These are phyloP conservation scores for Moesziomyces sp. DNA, from an alignment of 1,284 basidiomycete genomes.

Conservation along the genomic window DNA sequence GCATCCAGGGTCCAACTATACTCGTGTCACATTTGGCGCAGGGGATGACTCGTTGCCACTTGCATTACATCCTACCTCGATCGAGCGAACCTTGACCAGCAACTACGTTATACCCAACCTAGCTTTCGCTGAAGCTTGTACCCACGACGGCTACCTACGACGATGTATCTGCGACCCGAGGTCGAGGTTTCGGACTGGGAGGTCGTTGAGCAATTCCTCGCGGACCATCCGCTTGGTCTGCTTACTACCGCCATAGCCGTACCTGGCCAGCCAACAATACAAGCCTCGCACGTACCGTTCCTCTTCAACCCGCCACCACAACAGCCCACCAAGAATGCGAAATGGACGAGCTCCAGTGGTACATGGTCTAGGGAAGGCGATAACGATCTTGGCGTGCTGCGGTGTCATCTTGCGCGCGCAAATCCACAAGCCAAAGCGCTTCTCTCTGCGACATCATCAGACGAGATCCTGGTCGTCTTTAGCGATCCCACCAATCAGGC, in stretches of 20 bases:
- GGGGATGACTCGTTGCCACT: no score
- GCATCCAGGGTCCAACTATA: no score
- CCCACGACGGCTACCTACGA: background rate
- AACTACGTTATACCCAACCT: no score
- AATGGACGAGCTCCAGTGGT: background rate
- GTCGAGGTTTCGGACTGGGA: slow-evolving; percentile 11
- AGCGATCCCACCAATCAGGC: slow-evolving; percentile 5
- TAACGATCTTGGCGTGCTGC: slow-evolving; percentile 15
- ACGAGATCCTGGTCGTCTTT: slow-evolving; percentile 37
- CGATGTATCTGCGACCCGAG: slow-evolving; percentile 42
- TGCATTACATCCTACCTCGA: no score
- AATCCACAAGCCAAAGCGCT: slow-evolving; percentile 53
- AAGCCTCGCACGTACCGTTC: slow-evolving; percentile 39
- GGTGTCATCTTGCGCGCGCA: slow-evolving; percentile 36
- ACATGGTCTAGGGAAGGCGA: slow-evolving; percentile 1
- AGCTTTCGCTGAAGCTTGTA: slow-evolving; percentile 1
- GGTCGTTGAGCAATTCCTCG: slow-evolving; percentile 17
- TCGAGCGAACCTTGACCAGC: no score
- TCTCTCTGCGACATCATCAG: background rate
- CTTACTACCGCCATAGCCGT: slow-evolving; percentile 42
- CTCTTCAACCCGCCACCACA: slow-evolving; percentile 5
- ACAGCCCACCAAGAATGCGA: background rate
- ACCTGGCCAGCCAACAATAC: slow-evolving; percentile 18
- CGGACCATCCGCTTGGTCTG: slow-evolving; percentile 21
- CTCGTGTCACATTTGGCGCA: no score